Evolutionary conservation across 345 rosid genomes (phyloP).

Genomic region (Trapa incisa): DNA sequence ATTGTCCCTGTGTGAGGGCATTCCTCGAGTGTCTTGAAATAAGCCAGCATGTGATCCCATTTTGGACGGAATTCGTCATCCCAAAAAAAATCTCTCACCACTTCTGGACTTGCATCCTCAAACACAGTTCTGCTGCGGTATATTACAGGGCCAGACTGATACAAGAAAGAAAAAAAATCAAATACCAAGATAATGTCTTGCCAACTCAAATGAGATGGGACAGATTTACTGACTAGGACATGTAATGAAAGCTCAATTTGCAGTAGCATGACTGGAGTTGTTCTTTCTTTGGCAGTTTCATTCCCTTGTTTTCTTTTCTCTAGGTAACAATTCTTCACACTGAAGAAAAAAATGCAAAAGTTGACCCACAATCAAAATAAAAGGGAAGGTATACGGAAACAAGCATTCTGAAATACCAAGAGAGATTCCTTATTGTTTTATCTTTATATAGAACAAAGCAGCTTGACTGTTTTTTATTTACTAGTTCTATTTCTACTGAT

Average conservation of each 20-base stretch:
- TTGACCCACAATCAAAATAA: neutral
- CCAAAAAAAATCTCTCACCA: constrained; percentile 98
- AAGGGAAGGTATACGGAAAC: neutral
- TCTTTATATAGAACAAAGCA: neutral
- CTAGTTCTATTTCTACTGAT: neutral
- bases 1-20: constrained; percentile 55
- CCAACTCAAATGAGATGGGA: neutral
- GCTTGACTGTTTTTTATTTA: neutral
- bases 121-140: constrained; percentile 78
- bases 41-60: constrained; percentile 91
- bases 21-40: constrained; percentile 63
- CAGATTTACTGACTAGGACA: neutral
- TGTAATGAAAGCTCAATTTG: neutral
- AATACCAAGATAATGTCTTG: neutral
- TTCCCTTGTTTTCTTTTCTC: neutral
- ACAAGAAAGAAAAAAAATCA: constrained; percentile 21
- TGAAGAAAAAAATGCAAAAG: neutral
- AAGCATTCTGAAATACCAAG: neutral
- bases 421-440: neutral
- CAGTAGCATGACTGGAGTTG: neutral
- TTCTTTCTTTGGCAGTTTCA: neutral
- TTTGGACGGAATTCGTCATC: constrained; percentile 90
- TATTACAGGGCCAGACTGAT: constrained; percentile 56
- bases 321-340: neutral
- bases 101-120: constrained; percentile 80